A percentile compares a stretch with the other conserved stretches of the same genome.
Evolutionary conservation across 345 rosid species (phyloP).

Genomic region (Anacardium occidentale): DNA sequence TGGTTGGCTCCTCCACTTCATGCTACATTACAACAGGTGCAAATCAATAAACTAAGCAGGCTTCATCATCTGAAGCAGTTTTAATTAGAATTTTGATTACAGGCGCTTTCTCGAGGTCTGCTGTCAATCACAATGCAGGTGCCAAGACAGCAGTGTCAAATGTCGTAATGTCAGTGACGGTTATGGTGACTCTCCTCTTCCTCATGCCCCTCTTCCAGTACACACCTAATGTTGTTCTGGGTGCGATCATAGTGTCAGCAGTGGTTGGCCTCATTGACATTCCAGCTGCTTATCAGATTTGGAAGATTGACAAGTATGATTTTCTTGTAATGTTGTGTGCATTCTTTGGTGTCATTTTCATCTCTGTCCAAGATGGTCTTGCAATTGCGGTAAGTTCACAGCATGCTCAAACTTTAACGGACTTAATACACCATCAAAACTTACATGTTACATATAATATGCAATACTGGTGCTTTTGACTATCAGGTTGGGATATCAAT

Average conservation of each 20-base stretch:
- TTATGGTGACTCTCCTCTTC: constrained; percentile 90
- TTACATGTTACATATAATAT: not conserved
- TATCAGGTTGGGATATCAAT: constrained; percentile 75
- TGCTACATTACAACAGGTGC: constrained; percentile 85
- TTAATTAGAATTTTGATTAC: constrained; percentile 10
- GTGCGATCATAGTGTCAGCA: constrained; percentile 88
- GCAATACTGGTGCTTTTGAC: not conserved
- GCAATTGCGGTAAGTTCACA: constrained; percentile 73
- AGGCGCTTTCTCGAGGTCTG: constrained; percentile 96
- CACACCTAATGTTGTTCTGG: constrained; percentile 89
- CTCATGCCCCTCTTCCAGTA: constrained; percentile 92
- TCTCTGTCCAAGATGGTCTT: constrained; percentile 83
- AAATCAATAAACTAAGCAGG: not conserved
- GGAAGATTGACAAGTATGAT: constrained; percentile 92
- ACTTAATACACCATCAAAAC: not conserved
- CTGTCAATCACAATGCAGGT: constrained; percentile 92
- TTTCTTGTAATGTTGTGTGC: constrained; percentile 80
- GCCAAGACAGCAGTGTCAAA: constrained; percentile 93
- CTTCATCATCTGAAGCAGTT: not conserved
- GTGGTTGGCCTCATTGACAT: constrained; percentile 90
- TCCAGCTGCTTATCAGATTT: constrained; percentile 68
- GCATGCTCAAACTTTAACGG: not conserved
- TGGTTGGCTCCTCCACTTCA: constrained; percentile 89
- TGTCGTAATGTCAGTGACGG: constrained; percentile 83
- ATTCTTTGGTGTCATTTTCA: constrained; percentile 74